These are phyloP conservation scores for Lipomyces lipofer DNA, from an alignment of 805 yeast genomes.

Conservation along the genomic window DNA sequence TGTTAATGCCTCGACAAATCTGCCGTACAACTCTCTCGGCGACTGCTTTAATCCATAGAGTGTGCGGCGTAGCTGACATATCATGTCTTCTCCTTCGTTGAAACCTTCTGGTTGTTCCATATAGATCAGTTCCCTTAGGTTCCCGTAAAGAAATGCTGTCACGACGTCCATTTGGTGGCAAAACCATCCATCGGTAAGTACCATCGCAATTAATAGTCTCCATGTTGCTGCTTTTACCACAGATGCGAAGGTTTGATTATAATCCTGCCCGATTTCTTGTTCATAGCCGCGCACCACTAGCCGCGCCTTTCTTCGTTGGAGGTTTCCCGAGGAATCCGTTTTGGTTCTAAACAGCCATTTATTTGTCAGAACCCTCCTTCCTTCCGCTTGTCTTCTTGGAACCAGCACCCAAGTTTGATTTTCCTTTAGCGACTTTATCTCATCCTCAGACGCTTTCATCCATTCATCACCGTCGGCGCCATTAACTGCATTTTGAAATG, in stretches of 20 bases:
- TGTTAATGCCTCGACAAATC: neutral
- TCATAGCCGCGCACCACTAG: constrained; percentile 36
- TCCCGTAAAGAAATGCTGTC: constrained; percentile 33
- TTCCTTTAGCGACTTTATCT: constrained; percentile 6
- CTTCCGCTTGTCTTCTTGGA: constrained; percentile 12
- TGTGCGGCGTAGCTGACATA: constrained; percentile 17
- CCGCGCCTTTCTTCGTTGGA: constrained; percentile 32
- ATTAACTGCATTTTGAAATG: neutral
- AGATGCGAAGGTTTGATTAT: constrained; percentile 36
- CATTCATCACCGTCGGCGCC: constrained; percentile 1
- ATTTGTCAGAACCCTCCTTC: constrained; percentile 17
- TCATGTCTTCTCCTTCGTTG: constrained; percentile 1
- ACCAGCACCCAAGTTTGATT: constrained; percentile 20
- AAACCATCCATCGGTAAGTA: neutral
- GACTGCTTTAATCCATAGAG: constrained; percentile 21
- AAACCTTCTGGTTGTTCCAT: constrained; percentile 5
- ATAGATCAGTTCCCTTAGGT: constrained; percentile 21
- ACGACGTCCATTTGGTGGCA: constrained; percentile 34
- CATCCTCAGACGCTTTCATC: neutral
- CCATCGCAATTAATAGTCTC: constrained; percentile 13
- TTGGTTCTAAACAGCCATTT: constrained; percentile 35
- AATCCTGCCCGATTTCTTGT: constrained; percentile 36
- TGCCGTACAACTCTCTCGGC: constrained; percentile 1
- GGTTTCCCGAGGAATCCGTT: constrained; percentile 8
- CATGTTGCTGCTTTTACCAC: constrained; percentile 34